These are phyloP conservation scores for Pseudogymnoascus sp. DNA, from an alignment of 2,329 filamentous ascomycete genomes.

Conservation along the genomic window DNA sequence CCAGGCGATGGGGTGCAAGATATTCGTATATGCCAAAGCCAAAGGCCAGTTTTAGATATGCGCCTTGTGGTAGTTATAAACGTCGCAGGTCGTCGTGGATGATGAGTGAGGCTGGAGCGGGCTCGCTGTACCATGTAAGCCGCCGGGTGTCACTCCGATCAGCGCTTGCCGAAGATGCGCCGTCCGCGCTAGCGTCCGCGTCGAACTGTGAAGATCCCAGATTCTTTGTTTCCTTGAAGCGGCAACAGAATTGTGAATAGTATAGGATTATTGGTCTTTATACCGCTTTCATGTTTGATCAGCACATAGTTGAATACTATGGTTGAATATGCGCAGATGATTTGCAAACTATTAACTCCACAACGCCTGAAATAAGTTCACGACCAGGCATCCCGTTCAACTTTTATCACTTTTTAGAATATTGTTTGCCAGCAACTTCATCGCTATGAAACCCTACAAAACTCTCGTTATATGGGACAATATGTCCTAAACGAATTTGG, in stretches of 20 bases:
- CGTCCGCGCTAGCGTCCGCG: background rate
- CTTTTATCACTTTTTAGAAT: background rate
- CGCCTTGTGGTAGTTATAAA: background rate
- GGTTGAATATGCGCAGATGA: background rate
- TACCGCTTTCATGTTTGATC: background rate
- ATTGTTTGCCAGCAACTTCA: background rate
- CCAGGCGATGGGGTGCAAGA: background rate
- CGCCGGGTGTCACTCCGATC: constrained; percentile 2
- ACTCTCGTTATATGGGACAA: background rate
- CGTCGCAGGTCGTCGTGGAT: background rate
- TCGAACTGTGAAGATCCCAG: background rate
- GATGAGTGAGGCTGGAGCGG: background rate
- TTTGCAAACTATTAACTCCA: background rate
- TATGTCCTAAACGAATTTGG: background rate
- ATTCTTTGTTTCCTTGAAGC: background rate
- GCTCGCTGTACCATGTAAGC: background rate
- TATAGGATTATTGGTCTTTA: background rate
- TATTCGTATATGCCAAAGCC: background rate
- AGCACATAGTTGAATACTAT: background rate
- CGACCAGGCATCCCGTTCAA: background rate
- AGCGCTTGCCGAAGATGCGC: constrained; percentile 3
- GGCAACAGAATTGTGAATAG: background rate
- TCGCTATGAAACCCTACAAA: background rate
- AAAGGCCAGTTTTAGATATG: background rate
- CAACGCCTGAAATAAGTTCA: background rate